A percentile compares a stretch with the other conserved stretches of the same genome.
Evolutionary conservation across 139 green algal species (phyloP).

Genomic region (Coelastrella sp.): DNA sequence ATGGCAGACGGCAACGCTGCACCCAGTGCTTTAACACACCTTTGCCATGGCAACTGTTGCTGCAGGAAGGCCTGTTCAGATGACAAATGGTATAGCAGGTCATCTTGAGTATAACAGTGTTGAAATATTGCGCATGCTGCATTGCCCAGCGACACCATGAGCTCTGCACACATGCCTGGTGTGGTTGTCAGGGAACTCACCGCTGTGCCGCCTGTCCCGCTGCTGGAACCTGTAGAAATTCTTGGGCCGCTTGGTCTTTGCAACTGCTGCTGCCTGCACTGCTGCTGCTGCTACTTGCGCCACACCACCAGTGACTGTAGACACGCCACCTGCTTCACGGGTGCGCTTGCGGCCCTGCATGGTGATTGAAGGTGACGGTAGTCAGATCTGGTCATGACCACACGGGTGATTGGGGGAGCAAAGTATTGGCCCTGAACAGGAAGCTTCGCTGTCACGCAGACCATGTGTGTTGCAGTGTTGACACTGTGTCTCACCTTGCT

Average conservation of each 20-base stretch:
- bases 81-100: no score
- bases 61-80: no score
- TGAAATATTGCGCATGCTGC: neutral
- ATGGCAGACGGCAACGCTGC: no score
- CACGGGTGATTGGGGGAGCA: neutral
- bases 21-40: no score
- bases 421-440: neutral
- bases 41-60: no score
- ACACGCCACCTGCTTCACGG: conserved; percentile 53
- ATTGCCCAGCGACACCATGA: no score
- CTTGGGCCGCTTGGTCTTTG: conserved; percentile 42
- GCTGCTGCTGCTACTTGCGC: conserved; percentile 66
- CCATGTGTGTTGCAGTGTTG: neutral
- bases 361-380: neutral
- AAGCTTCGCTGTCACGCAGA: neutral
- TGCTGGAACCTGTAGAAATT: conserved; percentile 87
- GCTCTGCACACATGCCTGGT: neutral
- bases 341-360: conserved; percentile 60
- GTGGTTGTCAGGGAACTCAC: conserved; percentile 36
- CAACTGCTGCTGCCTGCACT: conserved; percentile 52
- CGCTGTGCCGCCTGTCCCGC: conserved; percentile 69
- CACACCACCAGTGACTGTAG: conserved; percentile 61
- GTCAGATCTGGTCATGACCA: neutral
- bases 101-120: no score
- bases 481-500: conserved; percentile 65